Conservation (phyloP, 139 green algal species). For the Tetradesmus lagerheimii region DNA sequence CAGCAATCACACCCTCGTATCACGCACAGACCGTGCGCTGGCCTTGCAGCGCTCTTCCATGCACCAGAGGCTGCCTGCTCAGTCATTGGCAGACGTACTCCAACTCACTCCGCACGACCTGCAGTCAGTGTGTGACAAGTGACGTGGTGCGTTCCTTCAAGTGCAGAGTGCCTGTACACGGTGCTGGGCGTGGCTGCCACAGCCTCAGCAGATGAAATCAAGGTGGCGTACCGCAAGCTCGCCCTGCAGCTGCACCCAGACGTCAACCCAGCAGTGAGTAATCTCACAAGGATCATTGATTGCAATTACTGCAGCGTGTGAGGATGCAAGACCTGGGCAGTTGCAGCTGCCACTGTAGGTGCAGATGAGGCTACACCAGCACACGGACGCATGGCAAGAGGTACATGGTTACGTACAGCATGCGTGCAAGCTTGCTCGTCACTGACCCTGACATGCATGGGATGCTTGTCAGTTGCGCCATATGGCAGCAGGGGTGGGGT, state of each 20-base stretch:
- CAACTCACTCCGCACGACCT: too few relatives aligned
- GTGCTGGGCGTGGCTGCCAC: constrained; percentile 28
- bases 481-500: too few relatives aligned
- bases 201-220: constrained; percentile 49
- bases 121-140: too few relatives aligned
- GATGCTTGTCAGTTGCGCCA: too few relatives aligned
- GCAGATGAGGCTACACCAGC: not conserved
- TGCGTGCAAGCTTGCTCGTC: too few relatives aligned
- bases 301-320: too few relatives aligned
- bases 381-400: not conserved
- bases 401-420: not conserved
- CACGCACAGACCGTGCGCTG: too few relatives aligned
- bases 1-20: too few relatives aligned
- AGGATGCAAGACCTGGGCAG: not conserved
- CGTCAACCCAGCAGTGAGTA: constrained; percentile 47
- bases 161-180: constrained; percentile 25
- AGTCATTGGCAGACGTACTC: too few relatives aligned
- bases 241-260: constrained; percentile 53
- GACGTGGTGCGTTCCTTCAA: not conserved
- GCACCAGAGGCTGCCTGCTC: not conserved
- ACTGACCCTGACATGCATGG: too few relatives aligned
- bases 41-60: too few relatives aligned
- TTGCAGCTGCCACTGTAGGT: not conserved
- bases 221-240: constrained; percentile 28
- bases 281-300: too few relatives aligned